A percentile compares a stretch with the other conserved stretches of the same genome.
Evolutionary conservation across 495 filamentous ascomycete genomes (phyloP).

Genomic region (Penicillium malachiteum): DNA sequence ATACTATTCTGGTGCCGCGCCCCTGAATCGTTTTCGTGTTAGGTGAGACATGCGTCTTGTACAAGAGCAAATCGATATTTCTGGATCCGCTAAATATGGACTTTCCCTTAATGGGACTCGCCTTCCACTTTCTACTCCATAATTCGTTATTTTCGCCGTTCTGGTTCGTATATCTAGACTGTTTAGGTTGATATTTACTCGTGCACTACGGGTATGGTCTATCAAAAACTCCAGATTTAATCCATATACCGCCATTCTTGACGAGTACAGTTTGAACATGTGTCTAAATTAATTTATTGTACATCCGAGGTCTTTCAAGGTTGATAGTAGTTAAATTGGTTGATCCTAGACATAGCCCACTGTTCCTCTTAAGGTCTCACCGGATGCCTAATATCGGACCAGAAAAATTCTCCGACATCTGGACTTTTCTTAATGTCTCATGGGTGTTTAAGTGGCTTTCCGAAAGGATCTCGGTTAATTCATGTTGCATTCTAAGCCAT

Average conservation of each 20-base stretch:
- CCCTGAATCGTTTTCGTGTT: constrained; percentile 1
- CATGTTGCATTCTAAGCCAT: constrained; percentile 15
- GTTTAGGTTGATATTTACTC: too few species aligned
- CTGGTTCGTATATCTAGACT: too few species aligned
- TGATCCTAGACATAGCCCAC: neutral
- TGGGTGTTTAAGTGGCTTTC: neutral
- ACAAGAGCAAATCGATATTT: constrained; percentile 2
- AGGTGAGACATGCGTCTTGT: constrained; percentile 17
- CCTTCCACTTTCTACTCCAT: neutral
- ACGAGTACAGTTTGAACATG: too few species aligned
- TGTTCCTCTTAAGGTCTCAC: neutral
- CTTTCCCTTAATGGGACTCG: neutral
- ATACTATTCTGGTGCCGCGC: too few species aligned
- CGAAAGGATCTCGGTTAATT: constrained; percentile 21
- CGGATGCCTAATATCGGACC: constrained; percentile 10
- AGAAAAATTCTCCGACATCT: constrained; percentile 17
- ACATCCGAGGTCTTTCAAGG: too few species aligned
- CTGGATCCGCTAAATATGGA: constrained; percentile 14
- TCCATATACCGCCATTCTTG: too few species aligned
- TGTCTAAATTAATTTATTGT: too few species aligned
- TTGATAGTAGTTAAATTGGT: too few species aligned
- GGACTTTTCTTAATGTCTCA: neutral
- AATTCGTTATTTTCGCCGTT: neutral
- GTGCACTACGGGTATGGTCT: too few species aligned
- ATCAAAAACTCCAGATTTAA: too few species aligned